Conservation (phyloP, 306 rosid species). For the Glycine tomentella region DNA sequence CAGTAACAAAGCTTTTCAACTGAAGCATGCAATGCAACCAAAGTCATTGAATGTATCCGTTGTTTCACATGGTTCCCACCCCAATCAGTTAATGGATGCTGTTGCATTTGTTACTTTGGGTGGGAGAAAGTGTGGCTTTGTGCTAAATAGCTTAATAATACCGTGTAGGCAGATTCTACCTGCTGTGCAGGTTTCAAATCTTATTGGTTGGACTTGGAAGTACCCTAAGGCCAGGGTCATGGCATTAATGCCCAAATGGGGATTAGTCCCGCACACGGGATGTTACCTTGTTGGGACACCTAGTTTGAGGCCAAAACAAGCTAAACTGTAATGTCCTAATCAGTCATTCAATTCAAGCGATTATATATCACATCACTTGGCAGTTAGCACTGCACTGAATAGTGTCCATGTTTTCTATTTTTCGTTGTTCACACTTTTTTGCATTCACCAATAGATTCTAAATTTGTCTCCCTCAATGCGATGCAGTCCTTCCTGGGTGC, state of each 20-base stretch:
- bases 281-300: not conserved
- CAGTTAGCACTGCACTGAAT: not conserved
- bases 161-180: not conserved
- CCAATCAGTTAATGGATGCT: no score
- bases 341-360: not conserved
- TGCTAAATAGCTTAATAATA: not conserved
- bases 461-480: slow-evolving; percentile 14
- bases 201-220: not conserved
- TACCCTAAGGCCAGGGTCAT: not conserved
- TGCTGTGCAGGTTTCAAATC: not conserved
- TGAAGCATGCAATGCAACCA: not conserved
- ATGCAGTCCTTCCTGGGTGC: slow-evolving; percentile 83
- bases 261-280: not conserved
- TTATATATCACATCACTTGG: not conserved
- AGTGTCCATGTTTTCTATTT: slow-evolving; percentile 2
- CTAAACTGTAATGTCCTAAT: not conserved
- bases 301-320: not conserved
- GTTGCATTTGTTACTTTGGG: not conserved
- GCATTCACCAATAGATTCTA: slow-evolving; percentile 2
- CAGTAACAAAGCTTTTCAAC: not conserved
- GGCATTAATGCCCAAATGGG: not conserved
- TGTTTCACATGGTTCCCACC: not conserved
- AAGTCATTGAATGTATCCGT: no score
- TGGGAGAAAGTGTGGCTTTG: not conserved
- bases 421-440: not conserved